Evolutionary conservation across 1,284 basidiomycete species (phyloP).

Genomic region (Papiliotrema flavescens): DNA sequence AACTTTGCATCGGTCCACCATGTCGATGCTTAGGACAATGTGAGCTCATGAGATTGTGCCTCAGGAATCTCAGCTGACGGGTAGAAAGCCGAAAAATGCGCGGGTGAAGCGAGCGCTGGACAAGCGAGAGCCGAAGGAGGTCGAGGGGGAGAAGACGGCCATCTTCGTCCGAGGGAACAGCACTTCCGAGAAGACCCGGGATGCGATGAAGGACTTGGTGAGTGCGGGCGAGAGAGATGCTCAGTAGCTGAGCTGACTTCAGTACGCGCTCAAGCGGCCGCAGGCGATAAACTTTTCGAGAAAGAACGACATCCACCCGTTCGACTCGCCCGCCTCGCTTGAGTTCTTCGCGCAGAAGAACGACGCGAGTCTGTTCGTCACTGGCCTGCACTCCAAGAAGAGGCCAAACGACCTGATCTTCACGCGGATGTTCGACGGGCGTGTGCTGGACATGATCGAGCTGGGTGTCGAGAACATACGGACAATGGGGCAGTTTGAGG

Average conservation of each 20-base stretch:
- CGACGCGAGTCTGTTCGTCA: slow-evolving; percentile 85
- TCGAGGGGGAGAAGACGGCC: slow-evolving; percentile 78
- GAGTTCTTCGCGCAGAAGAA: slow-evolving; percentile 95
- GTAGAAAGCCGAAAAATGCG: slow-evolving; percentile 93
- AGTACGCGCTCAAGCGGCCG: slow-evolving; percentile 90
- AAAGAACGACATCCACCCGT: slow-evolving; percentile 88
- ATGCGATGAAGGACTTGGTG: slow-evolving; percentile 84
- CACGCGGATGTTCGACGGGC: slow-evolving; percentile 80
- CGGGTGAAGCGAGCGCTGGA: slow-evolving; percentile 91
- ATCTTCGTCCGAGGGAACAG: slow-evolving; percentile 89
- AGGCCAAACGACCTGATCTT: slow-evolving; percentile 84
- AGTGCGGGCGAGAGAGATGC: slow-evolving; percentile 37
- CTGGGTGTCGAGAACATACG: slow-evolving; percentile 78
- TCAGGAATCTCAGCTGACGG: slow-evolving; percentile 2
- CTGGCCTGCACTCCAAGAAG: slow-evolving; percentile 94
- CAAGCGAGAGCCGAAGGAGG: slow-evolving; percentile 79
- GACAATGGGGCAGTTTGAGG: slow-evolving; percentile 79
- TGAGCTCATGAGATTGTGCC: slow-evolving; percentile 14
- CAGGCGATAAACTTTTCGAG: slow-evolving; percentile 88
- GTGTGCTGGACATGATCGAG: slow-evolving; percentile 92
- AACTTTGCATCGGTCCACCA: slow-evolving; percentile 8
- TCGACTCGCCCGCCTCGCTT: slow-evolving; percentile 76
- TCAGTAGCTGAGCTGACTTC: not conserved
- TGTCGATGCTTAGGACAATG: slow-evolving; percentile 49
- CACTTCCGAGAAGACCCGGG: slow-evolving; percentile 73